phyloP scores from a whole-genome alignment of 2,329 filamentous ascomycete genomes.

The Chaetomium sp. region DNA sequence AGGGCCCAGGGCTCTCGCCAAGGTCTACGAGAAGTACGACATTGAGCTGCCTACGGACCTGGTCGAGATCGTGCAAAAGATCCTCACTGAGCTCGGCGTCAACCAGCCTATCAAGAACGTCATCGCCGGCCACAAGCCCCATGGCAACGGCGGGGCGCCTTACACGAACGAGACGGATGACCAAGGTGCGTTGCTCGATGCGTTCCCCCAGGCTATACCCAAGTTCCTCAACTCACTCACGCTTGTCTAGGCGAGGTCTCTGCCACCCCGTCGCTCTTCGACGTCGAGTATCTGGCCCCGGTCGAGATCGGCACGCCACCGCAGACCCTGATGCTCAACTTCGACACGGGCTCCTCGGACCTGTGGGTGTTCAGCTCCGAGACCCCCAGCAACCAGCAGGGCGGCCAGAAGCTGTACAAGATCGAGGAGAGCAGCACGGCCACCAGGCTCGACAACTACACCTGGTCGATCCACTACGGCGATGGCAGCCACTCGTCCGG shows the following conservation, averaged over 20 bases:
- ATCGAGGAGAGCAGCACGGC: constrained; percentile 47
- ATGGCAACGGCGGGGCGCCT: constrained; percentile 8
- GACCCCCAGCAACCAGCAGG: constrained; percentile 49
- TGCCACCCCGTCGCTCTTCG: constrained; percentile 50
- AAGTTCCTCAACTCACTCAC: constrained; percentile 27
- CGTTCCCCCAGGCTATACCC: background rate
- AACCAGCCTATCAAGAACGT: constrained; percentile 11
- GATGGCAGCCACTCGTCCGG: constrained; percentile 64
- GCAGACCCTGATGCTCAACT: constrained; percentile 62
- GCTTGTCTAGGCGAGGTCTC: constrained; percentile 41
- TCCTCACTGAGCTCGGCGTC: constrained; percentile 42
- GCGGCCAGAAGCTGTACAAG: constrained; percentile 60
- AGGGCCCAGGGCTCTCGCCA: constrained; percentile 45
- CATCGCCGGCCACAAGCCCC: background rate
- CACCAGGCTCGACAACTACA: constrained; percentile 45
- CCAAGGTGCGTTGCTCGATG: constrained; percentile 25
- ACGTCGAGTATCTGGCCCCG: constrained; percentile 57
- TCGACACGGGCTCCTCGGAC: constrained; percentile 69
- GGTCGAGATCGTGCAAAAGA: constrained; percentile 39
- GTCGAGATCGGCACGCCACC: constrained; percentile 59
- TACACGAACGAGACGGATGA: constrained; percentile 29
- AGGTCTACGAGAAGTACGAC: constrained; percentile 46
- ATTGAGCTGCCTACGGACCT: constrained; percentile 42
- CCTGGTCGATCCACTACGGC: constrained; percentile 64
- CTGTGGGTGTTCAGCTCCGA: constrained; percentile 68